A percentile compares a stretch with the other conserved stretches of the same genome.
phyloP scores from a whole-genome alignment of 148 eudicot species.

The Diospyros kaki region DNA sequence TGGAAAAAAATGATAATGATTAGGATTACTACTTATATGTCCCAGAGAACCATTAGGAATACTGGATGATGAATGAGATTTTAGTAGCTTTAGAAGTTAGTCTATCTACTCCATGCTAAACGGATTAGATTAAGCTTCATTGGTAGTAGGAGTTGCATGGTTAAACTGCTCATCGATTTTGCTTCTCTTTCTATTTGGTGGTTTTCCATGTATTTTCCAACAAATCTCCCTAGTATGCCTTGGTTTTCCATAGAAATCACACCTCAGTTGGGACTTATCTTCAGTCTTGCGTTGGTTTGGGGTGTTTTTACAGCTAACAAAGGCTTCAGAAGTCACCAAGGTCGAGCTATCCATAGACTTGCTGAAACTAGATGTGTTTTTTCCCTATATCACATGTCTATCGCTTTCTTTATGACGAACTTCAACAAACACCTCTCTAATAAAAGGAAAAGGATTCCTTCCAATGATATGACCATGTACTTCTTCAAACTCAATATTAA shows the following conservation, averaged over 20 bases:
- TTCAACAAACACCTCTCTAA: conserved; percentile 1
- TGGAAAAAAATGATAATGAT: background rate
- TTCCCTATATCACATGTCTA: background rate
- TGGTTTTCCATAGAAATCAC: background rate
- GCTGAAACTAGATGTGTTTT: too few relatives aligned
- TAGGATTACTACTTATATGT: conserved; percentile 3
- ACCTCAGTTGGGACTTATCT: background rate
- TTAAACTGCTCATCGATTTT: too few relatives aligned
- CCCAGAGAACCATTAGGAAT: conserved; percentile 14
- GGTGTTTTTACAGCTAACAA: too few relatives aligned
- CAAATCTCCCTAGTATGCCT: background rate
- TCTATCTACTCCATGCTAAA: conserved; percentile 6
- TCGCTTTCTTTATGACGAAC: background rate
- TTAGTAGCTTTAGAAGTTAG: conserved; percentile 8
- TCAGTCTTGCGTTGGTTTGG: background rate
- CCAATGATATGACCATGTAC: conserved; percentile 3
- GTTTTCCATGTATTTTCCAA: conserved; percentile 7
- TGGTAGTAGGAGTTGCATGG: background rate
- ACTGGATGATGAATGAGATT: background rate
- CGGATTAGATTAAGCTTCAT: background rate
- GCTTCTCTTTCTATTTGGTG: background rate
- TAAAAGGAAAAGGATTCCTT: background rate
- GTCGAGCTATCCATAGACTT: background rate
- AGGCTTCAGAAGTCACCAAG: background rate
- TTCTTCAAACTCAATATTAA: conserved; percentile 10